phyloP scores from a whole-genome alignment of 2,329 filamentous ascomycete species.

The Scytalidium sp. region DNA sequence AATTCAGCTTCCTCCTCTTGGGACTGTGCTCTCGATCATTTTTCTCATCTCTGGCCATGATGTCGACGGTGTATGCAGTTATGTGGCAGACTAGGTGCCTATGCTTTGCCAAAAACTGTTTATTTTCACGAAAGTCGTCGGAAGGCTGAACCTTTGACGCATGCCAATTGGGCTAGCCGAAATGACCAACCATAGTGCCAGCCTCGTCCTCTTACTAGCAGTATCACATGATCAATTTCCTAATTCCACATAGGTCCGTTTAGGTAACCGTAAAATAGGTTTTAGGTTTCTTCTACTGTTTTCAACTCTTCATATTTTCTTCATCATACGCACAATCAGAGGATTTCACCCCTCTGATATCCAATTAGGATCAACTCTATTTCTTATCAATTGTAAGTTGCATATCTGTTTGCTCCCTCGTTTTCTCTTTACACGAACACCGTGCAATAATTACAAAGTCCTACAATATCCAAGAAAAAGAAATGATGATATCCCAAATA shows the following conservation, averaged over 20 bases:
- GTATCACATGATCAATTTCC: not conserved
- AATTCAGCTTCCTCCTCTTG: constrained; percentile 65
- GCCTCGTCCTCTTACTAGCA: not conserved
- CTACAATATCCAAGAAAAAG: not conserved
- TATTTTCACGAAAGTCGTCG: not conserved
- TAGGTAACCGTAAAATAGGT: not conserved
- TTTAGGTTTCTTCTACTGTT: too few species aligned
- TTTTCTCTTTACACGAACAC: too few species aligned
- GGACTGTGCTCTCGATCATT: constrained; percentile 44
- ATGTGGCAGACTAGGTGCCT: not conserved
- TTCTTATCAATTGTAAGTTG: not conserved
- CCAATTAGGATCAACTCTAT: too few species aligned
- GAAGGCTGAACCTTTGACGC: not conserved
- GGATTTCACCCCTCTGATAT: too few species aligned
- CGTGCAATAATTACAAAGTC: too few species aligned
- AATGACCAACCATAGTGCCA: not conserved
- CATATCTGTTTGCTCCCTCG: too few species aligned
- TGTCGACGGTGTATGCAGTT: not conserved
- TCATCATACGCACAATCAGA: too few species aligned
- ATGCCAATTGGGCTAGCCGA: not conserved
- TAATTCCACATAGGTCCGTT: not conserved
- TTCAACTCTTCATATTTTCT: too few species aligned
- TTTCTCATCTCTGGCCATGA: constrained; percentile 31
- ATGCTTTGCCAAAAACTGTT: not conserved
- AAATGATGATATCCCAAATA: not conserved